Evolutionary conservation across 2,329 filamentous ascomycete genomes (phyloP).

Genomic region (Monilinia aucupariae): DNA sequence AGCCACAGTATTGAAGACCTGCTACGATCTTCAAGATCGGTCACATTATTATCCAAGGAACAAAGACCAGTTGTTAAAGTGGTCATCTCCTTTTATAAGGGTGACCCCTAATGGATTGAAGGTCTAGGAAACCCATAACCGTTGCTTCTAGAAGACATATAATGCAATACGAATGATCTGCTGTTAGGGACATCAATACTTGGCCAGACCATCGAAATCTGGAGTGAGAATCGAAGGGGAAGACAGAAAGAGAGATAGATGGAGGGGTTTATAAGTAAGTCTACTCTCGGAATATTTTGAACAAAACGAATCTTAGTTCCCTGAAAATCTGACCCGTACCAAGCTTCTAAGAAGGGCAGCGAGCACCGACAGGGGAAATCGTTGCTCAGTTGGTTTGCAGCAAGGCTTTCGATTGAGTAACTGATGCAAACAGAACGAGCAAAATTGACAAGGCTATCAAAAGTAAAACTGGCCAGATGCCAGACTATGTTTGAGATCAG

Average conservation of each 20-base stretch:
- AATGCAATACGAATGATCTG: not conserved
- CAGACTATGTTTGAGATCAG: slow-evolving; percentile 1
- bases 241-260: too few species aligned
- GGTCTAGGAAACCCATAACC: not conserved
- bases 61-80: not conserved
- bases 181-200: slow-evolving; percentile 8
- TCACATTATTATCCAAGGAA: not conserved
- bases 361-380: not conserved
- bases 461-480: not conserved
- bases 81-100: slow-evolving; percentile 1
- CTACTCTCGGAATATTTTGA: not conserved
- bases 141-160: not conserved
- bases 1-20: not conserved
- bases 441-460: slow-evolving; percentile 15
- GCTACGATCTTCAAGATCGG: not conserved
- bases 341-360: not conserved
- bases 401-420: not conserved
- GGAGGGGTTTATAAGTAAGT: not conserved
- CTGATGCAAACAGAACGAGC: slow-evolving; percentile 4
- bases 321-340: not conserved
- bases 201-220: slow-evolving; percentile 5
- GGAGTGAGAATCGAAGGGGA: slow-evolving; percentile 9
- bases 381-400: not conserved
- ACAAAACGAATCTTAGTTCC: slow-evolving; percentile 9
- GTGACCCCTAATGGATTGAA: not conserved